Conservation (phyloP, 208 protist species). For the Strigomonas galati region DNA sequence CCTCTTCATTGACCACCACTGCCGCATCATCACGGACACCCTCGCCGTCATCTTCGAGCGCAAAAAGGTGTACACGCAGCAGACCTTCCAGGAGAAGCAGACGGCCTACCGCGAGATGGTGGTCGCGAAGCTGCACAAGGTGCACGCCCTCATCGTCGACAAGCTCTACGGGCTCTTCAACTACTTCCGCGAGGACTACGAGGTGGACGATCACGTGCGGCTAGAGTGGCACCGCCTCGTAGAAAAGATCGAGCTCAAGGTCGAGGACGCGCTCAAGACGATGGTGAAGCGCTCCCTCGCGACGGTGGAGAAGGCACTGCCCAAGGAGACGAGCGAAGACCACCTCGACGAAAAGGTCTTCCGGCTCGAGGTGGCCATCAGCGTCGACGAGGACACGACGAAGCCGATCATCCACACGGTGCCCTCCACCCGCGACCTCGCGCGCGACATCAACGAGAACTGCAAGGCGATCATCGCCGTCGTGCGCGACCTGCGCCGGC, state of each 20-base stretch:
- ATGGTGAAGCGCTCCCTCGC: slow-evolving; percentile 95
- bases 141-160: slow-evolving; percentile 82
- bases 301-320: slow-evolving; percentile 87
- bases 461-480: slow-evolving; percentile 91
- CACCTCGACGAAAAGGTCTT: slow-evolving; percentile 91
- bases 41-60: slow-evolving; percentile 93
- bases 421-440: slow-evolving; percentile 88
- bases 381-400: slow-evolving; percentile 54
- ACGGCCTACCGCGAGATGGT: slow-evolving; percentile 69
- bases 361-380: slow-evolving; percentile 93
- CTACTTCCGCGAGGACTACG: slow-evolving; percentile 93
- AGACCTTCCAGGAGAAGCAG: slow-evolving; percentile 88
- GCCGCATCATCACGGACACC: slow-evolving; percentile 89
- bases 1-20: slow-evolving; percentile 85
- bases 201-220: slow-evolving; percentile 66
- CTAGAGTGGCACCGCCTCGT: slow-evolving; percentile 92
- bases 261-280: slow-evolving; percentile 93
- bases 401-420: slow-evolving; percentile 87
- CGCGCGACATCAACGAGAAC: slow-evolving; percentile 87
- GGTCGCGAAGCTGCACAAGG: slow-evolving; percentile 64
- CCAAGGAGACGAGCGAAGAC: slow-evolving; percentile 88
- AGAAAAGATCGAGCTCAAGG: slow-evolving; percentile 87
- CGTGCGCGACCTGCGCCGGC: slow-evolving; percentile 81
- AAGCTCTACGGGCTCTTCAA: slow-evolving; percentile 82
- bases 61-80: slow-evolving; percentile 91